These are phyloP conservation scores for Arthroderma uncinatum DNA, from an alignment of 2,329 filamentous ascomycete genomes.

Conservation along the genomic window DNA sequence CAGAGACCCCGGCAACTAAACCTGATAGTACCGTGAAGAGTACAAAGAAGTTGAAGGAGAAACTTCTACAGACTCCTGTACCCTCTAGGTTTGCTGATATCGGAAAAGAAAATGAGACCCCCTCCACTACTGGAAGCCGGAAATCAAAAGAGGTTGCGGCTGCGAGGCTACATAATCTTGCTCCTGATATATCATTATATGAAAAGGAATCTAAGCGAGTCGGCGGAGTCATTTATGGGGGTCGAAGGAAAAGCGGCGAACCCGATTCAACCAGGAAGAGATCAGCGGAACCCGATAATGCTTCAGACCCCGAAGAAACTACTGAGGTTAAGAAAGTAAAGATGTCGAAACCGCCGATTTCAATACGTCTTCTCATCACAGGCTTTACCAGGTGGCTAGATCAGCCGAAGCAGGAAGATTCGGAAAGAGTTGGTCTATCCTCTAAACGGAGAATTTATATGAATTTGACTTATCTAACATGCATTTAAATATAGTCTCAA, in stretches of 20 bases:
- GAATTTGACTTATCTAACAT: slow-evolving; percentile 10
- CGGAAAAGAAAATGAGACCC: slow-evolving; percentile 76
- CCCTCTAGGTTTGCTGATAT: slow-evolving; percentile 41
- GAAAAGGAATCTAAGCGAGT: slow-evolving; percentile 86
- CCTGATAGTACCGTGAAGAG: slow-evolving; percentile 18
- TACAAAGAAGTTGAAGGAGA: slow-evolving; percentile 21
- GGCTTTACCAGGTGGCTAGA: slow-evolving; percentile 74
- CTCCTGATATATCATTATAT: slow-evolving; percentile 76
- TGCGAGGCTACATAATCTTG: slow-evolving; percentile 63
- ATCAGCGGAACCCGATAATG: slow-evolving; percentile 38
- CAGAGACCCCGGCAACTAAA: not conserved
- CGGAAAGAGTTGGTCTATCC: slow-evolving; percentile 56
- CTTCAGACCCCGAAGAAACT: slow-evolving; percentile 37
- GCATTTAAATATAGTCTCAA: slow-evolving; percentile 48
- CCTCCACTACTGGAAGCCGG: slow-evolving; percentile 62
- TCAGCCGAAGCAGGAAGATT: slow-evolving; percentile 60
- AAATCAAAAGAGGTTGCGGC: slow-evolving; percentile 80
- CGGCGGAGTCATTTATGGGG: slow-evolving; percentile 53
- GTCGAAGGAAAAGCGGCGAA: slow-evolving; percentile 35
- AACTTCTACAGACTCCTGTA: slow-evolving; percentile 43
- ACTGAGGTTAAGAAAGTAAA: slow-evolving; percentile 53
- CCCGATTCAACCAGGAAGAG: slow-evolving; percentile 29
- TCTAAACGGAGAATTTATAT: slow-evolving; percentile 1
- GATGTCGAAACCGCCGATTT: slow-evolving; percentile 51
- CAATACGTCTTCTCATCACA: slow-evolving; percentile 69